Evolutionary conservation across 305 asterid genomes (phyloP).

Genomic region (Rubia tinctorum): DNA sequence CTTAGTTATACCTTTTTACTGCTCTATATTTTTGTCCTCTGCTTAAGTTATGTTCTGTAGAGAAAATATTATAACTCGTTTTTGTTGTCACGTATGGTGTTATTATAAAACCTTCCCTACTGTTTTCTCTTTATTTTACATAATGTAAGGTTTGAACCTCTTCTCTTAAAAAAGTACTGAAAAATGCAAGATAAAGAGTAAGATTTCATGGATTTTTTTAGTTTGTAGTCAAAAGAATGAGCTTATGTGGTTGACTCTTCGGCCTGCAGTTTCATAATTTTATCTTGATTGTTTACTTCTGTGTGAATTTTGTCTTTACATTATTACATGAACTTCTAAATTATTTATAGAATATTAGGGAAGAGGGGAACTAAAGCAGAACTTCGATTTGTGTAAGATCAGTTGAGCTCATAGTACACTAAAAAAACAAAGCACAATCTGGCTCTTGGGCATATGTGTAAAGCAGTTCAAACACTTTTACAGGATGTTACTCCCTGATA

Average conservation of each 20-base stretch:
- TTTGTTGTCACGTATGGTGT: background rate
- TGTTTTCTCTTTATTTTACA: background rate
- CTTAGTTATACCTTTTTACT: background rate
- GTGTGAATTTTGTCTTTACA: background rate
- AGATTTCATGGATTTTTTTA: background rate
- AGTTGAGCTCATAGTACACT: background rate
- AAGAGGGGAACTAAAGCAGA: background rate
- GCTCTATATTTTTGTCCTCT: background rate
- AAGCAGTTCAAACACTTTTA: background rate
- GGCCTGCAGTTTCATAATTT: background rate
- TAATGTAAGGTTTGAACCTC: background rate
- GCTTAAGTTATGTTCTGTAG: background rate
- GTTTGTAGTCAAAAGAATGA: background rate
- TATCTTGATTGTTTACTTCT: background rate
- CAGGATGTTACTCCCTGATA: background rate
- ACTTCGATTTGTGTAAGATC: background rate
- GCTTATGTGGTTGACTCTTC: background rate
- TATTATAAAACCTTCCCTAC: background rate
- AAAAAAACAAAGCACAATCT: background rate
- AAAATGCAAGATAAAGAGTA: background rate
- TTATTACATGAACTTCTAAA: background rate
- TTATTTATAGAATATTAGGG: background rate
- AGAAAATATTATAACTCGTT: background rate
- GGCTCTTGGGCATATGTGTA: background rate
- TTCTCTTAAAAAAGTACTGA: background rate